Evolutionary conservation across 176 grass and related monocot species (phyloP).

Genomic region (Aegilops bicornis): DNA sequence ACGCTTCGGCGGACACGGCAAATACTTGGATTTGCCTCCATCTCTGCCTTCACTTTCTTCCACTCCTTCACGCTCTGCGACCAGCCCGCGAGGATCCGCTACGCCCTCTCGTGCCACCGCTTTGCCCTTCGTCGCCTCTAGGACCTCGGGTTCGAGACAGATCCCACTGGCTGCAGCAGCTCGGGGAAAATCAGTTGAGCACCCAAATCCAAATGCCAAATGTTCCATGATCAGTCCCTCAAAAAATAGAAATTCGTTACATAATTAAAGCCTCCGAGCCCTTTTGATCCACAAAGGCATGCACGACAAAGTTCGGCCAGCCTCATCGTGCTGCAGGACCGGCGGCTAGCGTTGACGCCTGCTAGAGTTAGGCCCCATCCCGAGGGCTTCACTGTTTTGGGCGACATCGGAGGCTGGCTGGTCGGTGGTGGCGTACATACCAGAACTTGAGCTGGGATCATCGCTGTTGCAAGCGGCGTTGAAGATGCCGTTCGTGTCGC

Average conservation of each 20-base stretch:
- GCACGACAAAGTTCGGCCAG: background rate
- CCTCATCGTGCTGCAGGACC: conserved; percentile 35
- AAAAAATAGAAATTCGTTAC: background rate
- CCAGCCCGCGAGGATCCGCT: no score
- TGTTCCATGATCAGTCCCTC: background rate
- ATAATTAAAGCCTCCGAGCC: background rate
- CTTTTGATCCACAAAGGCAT: background rate
- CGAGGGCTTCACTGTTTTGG: background rate
- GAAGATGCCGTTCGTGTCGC: no score
- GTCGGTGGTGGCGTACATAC: background rate
- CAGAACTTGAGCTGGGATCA: background rate
- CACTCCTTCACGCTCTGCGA: no score
- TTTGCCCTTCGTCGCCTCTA: no score
- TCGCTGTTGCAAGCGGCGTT: background rate
- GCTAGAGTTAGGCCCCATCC: conserved; percentile 1
- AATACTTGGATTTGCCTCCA: no score
- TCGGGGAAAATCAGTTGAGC: background rate
- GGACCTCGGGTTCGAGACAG: no score
- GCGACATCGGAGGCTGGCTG: conserved; percentile 10
- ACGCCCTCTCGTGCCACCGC: no score
- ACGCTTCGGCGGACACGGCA: no score
- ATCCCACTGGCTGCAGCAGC: no score
- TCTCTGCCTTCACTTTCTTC: no score
- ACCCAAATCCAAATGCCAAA: background rate
- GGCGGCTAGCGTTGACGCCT: background rate